Evolutionary conservation across 495 filamentous ascomycete species (phyloP).

Genomic region (Lepidopterella palustris): DNA sequence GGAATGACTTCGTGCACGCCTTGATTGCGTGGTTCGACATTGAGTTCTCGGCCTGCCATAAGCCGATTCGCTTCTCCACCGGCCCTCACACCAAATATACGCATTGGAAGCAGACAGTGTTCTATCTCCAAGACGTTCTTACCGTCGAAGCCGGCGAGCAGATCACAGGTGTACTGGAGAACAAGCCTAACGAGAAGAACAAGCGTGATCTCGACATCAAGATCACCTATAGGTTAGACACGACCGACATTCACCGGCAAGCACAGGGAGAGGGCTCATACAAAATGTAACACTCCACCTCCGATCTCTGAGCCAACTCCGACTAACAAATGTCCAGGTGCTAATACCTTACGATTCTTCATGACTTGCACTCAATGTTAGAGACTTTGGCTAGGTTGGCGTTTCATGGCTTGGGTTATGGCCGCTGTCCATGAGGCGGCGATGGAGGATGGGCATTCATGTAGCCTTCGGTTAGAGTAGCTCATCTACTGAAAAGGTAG

Average conservation of each 20-base stretch:
- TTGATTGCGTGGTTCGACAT: conserved; percentile 99
- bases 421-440: neutral
- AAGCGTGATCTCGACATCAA: conserved; percentile 89
- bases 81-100: conserved; percentile 46
- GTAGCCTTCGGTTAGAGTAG: neutral
- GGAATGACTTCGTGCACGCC: conserved; percentile 88
- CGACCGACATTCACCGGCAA: conserved; percentile 58
- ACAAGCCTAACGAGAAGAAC: conserved; percentile 89
- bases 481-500: neutral
- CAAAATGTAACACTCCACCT: conserved; percentile 60
- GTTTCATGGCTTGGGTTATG: neutral
- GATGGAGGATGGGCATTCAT: neutral
- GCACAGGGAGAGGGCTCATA: conserved; percentile 71
- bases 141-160: conserved; percentile 41
- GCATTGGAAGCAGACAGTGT: conserved; percentile 47
- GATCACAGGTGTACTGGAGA: conserved; percentile 64
- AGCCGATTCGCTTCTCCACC: conserved; percentile 43
- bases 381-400: neutral
- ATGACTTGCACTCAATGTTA: neutral
- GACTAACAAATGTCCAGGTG: neutral
- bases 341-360: neutral
- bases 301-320: neutral
- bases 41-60: conserved; percentile 85
- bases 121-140: conserved; percentile 41
- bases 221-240: conserved; percentile 74